Evolutionary conservation across 345 rosid species (phyloP).

Genomic region (Balakata baccata): DNA sequence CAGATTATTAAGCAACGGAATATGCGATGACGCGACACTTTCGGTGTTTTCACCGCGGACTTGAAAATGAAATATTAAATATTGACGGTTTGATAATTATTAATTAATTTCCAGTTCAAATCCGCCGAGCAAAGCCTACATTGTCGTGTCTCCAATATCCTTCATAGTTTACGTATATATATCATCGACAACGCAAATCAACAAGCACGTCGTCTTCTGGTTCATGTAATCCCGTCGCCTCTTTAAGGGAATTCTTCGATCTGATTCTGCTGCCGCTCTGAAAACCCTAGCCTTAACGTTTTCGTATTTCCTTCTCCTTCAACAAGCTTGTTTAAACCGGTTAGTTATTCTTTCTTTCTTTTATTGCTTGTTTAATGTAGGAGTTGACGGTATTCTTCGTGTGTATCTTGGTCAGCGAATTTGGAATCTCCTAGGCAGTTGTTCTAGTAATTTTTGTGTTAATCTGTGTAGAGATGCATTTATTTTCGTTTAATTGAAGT

Average conservation of each 20-base stretch:
- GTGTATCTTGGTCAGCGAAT: neutral
- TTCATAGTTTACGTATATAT: no score
- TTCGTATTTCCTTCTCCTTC: neutral
- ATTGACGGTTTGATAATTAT: neutral
- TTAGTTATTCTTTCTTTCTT: neutral
- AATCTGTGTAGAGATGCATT: no score
- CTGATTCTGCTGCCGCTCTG: neutral
- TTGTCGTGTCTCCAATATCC: no score
- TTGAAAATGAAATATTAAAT: slow-evolving; percentile 13
- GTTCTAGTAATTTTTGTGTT: neutral
- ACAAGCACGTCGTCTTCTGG: no score
- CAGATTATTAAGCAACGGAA: neutral
- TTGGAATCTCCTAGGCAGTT: neutral
- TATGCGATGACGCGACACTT: neutral
- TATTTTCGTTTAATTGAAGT: no score
- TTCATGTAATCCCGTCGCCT: neutral
- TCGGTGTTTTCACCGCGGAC: slow-evolving; percentile 15
- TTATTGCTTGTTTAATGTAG: neutral
- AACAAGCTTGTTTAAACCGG: neutral
- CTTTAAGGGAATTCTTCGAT: neutral
- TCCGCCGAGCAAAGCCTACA: slow-evolving; percentile 19
- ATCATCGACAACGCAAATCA: no score
- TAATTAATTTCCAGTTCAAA: slow-evolving; percentile 9
- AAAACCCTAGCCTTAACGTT: neutral
- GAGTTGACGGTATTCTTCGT: neutral